Evolutionary conservation across 441 rosid genomes (phyloP), one percentile per base, ranked within the genome.

Genomic region (Arabidopsis lyrata): DNA sequence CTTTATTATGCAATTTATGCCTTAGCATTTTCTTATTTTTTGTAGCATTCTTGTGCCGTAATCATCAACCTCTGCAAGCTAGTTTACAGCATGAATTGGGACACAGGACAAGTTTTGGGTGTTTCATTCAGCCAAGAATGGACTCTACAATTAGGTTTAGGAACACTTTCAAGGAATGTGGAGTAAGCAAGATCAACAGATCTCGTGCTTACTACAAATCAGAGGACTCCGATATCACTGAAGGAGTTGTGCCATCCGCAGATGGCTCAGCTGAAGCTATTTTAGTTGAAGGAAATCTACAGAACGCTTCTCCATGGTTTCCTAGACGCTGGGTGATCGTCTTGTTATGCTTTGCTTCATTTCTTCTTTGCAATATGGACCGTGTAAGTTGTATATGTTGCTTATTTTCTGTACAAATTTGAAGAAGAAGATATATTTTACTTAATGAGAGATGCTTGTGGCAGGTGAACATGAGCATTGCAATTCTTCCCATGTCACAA

Each of bases 401-500:
- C 70, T 48, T 58, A 34, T 45, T 11, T 13, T 44, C 36, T 55
- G 2, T 20, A 16, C 53, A 3, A 3, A 41, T 39, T 35, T 18
- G 5, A 6, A 32, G 15, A n/a, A n/a, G n/a, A n/a, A n/a, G 18
- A 12, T 24, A 14, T 48, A 6, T 31, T 47, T 63, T 52, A 35
- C 78, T 69, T 38, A 53, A 32, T 68, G 22, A 56, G 5, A 29
- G 54, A 49, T 80, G 42, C 48, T 78, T 48, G 62, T 53, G 83
- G 77, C 77, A 95, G 99, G 99, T 95, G 75, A 95, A 95, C 81
- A 95, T 92, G 98, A 95, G 99, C 87, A 92, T 92, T 82, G 99
- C 99, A 14, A 90, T 95, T 66, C 98, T 95, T 78, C 98, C 99
- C 36, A 95, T 95, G 99, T 95, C 98, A 41, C 77, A 89, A 83